phyloP scores from a whole-genome alignment of 257 asterid species.

The Gentiana straminea region DNA sequence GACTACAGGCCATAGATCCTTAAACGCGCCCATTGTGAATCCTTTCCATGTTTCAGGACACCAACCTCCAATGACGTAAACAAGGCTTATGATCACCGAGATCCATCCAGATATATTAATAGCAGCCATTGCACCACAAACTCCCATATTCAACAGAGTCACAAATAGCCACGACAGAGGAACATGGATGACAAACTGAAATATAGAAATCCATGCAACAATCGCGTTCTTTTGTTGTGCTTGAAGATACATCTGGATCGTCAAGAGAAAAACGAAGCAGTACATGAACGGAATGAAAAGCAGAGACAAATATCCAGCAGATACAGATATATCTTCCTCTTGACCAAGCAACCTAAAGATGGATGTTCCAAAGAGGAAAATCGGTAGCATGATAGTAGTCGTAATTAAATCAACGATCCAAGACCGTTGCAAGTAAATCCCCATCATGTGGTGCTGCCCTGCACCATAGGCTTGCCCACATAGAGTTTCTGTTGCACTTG shows the following conservation, averaged over 20 bases:
- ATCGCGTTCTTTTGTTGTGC: constrained; percentile 83
- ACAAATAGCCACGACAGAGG: constrained; percentile 74
- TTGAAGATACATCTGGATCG: constrained; percentile 84
- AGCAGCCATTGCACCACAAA: constrained; percentile 73
- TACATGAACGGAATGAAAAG: constrained; percentile 59
- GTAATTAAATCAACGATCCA: constrained; percentile 74
- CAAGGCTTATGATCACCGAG: constrained; percentile 53
- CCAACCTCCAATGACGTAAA: constrained; percentile 81
- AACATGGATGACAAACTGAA: constrained; percentile 47
- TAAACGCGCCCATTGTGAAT: constrained; percentile 46
- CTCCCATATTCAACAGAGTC: constrained; percentile 37
- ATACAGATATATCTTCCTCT: constrained; percentile 26
- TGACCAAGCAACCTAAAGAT: constrained; percentile 70
- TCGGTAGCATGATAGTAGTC: constrained; percentile 50
- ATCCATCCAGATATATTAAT: constrained; percentile 55
- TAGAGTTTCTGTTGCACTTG: constrained; percentile 93
- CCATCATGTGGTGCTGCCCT: constrained; percentile 86
- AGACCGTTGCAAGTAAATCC: constrained; percentile 82
- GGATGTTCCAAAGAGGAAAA: constrained; percentile 46
- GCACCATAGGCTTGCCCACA: constrained; percentile 97
- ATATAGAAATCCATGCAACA: constrained; percentile 51
- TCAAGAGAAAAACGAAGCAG: constrained; percentile 37
- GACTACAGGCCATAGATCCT: constrained; percentile 69
- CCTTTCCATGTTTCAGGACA: constrained; percentile 77
- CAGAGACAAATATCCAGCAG: constrained; percentile 61